phyloP scores from a whole-genome alignment of 768 basidiomycete genomes.

The Suillus placidus region DNA sequence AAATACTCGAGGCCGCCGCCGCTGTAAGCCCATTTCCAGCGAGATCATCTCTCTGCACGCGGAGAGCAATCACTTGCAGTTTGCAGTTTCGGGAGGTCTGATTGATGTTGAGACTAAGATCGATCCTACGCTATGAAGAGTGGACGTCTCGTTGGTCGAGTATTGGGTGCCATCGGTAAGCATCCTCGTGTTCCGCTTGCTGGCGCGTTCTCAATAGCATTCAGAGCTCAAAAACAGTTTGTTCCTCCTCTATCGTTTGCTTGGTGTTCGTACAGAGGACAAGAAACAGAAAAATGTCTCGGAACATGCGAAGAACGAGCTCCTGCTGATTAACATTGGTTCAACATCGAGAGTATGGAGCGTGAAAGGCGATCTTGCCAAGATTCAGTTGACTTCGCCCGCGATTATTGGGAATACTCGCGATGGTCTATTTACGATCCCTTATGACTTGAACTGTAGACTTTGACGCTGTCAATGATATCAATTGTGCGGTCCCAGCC shows the following conservation, averaged over 20 bases:
- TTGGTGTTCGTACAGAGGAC: slow-evolving; percentile 98
- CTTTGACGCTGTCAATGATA: too few species aligned
- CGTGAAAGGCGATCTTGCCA: slow-evolving; percentile 93
- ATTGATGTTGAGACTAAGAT: slow-evolving; percentile 98
- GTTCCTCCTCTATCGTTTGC: slow-evolving; percentile 91
- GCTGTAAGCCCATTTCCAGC: slow-evolving; percentile 93
- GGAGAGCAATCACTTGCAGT: slow-evolving; percentile 91
- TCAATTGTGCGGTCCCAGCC: too few species aligned
- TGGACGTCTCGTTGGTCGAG: slow-evolving; percentile 95
- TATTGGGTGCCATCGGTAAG: slow-evolving; percentile 86
- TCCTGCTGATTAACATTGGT: slow-evolving; percentile 97
- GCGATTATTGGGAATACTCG: slow-evolving; percentile 47
- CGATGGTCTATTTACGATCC: too few species aligned
- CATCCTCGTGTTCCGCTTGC: background rate
- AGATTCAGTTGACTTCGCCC: slow-evolving; percentile 91
- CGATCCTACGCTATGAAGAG: slow-evolving; percentile 95
- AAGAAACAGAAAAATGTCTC: slow-evolving; percentile 97
- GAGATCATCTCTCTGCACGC: slow-evolving; percentile 90
- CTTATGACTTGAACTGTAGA: too few species aligned
- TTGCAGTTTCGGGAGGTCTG: slow-evolving; percentile 95
- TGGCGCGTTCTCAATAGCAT: background rate
- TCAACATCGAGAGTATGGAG: slow-evolving; percentile 94
- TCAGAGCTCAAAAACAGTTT: slow-evolving; percentile 88
- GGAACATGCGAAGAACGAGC: slow-evolving; percentile 89
- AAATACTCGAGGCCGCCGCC: slow-evolving; percentile 87